Percentiles rank a stretch among this genome's conserved stretches.
Conservation (phyloP, 2,329 filamentous ascomycete species). For the Sclerotinia nivalis region DNA sequence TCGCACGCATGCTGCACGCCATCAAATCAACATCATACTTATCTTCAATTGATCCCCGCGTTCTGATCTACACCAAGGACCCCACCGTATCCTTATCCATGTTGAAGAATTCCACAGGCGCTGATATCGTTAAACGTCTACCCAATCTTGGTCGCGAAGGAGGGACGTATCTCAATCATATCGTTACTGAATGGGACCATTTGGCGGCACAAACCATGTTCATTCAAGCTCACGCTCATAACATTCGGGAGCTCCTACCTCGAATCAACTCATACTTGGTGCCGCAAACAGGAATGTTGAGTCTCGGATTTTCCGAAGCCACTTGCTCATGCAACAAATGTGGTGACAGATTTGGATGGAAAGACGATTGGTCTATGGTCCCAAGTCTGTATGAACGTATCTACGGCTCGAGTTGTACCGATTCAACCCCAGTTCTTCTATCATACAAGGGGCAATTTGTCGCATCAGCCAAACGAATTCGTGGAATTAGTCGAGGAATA, state of each 20-base stretch:
- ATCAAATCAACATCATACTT: conserved; percentile 33
- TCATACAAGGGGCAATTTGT: conserved; percentile 53
- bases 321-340: conserved; percentile 45
- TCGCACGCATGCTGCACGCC: conserved; percentile 31
- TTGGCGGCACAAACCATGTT: conserved; percentile 51
- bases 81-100: conserved; percentile 25
- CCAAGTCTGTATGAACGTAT: conserved; percentile 41
- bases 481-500: conserved; percentile 37
- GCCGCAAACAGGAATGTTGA: conserved; percentile 49
- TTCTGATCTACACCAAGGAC: conserved; percentile 38
- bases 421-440: conserved; percentile 40
- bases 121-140: conserved; percentile 35
- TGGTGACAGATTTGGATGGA: conserved; percentile 45
- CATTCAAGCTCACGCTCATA: conserved; percentile 49
- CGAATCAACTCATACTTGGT: conserved; percentile 47
- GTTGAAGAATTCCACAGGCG: conserved; percentile 32
- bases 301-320: conserved; percentile 44
- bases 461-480: conserved; percentile 47
- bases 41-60: conserved; percentile 26
- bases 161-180: conserved; percentile 51
- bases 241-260: conserved; percentile 43
- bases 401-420: conserved; percentile 33
- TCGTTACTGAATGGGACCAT: conserved; percentile 46
- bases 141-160: conserved; percentile 50
- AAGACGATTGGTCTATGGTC: conserved; percentile 43